Evolutionary conservation across 2,329 filamentous ascomycete species (phyloP).

Genomic region (Plectosphaerella plurivora): DNA sequence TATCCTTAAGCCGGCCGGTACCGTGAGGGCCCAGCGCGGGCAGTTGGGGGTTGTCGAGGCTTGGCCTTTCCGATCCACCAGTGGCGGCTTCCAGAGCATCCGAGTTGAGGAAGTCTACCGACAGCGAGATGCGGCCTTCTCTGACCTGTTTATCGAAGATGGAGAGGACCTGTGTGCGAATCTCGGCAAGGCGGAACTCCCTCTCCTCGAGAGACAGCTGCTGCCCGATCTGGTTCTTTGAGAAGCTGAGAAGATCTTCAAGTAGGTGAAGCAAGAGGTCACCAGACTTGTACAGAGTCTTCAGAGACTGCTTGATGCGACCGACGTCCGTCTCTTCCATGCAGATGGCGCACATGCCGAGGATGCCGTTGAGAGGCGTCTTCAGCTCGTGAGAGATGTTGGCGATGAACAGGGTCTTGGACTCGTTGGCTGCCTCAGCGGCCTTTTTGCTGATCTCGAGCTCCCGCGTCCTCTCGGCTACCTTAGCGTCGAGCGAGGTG

Average conservation of each 20-base stretch:
- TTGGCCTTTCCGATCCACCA: slow-evolving; percentile 17
- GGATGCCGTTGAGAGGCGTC: slow-evolving; percentile 90
- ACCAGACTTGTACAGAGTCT: slow-evolving; percentile 82
- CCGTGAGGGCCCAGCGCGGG: slow-evolving; percentile 62
- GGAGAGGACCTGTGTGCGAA: slow-evolving; percentile 74
- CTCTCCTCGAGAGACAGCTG: slow-evolving; percentile 76
- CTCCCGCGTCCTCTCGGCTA: slow-evolving; percentile 76
- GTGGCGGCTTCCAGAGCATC: slow-evolving; percentile 18
- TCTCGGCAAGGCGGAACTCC: slow-evolving; percentile 80
- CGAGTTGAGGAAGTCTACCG: slow-evolving; percentile 64
- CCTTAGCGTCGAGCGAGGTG: slow-evolving; percentile 75
- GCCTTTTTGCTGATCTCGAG: slow-evolving; percentile 87
- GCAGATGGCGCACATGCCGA: slow-evolving; percentile 90
- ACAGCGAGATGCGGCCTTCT: slow-evolving; percentile 71
- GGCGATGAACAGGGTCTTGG: slow-evolving; percentile 95
- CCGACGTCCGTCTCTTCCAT: slow-evolving; percentile 83
- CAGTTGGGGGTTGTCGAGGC: slow-evolving; percentile 26
- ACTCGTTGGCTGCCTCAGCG: slow-evolving; percentile 91
- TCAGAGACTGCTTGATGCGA: slow-evolving; percentile 76
- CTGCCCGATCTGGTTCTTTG: slow-evolving; percentile 90
- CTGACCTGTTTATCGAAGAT: slow-evolving; percentile 89
- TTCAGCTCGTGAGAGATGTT: slow-evolving; percentile 88
- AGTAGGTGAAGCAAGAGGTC: slow-evolving; percentile 81
- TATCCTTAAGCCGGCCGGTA: slow-evolving; percentile 69
- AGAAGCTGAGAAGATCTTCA: slow-evolving; percentile 87